Conservation (phyloP, 768 basidiomycete genomes). For the Basidioascus undulatus region DNA sequence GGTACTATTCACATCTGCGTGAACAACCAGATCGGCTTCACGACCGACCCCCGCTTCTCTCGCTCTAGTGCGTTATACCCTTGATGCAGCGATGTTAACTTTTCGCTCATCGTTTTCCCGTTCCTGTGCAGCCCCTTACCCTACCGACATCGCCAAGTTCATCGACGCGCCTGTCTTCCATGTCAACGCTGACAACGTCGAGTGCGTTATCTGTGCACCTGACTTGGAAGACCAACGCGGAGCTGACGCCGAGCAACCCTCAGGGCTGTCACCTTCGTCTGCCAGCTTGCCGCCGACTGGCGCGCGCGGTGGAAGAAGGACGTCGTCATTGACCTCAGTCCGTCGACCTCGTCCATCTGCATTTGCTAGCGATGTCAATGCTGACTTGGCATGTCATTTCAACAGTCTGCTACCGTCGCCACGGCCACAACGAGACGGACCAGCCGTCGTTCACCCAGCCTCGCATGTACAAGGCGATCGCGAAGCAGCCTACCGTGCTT, state of each 20-base stretch:
- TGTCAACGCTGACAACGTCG: constrained; percentile 89
- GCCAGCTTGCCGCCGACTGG: constrained; percentile 92
- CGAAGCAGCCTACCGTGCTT: constrained; percentile 73
- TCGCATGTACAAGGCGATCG: constrained; percentile 95
- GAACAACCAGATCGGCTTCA: constrained; percentile 96
- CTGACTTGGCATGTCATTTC: too few species aligned
- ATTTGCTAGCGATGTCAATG: too few species aligned
- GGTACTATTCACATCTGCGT: constrained; percentile 96
- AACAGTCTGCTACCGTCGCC: constrained; percentile 98
- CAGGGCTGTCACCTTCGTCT: constrained; percentile 95
- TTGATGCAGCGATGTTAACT: too few species aligned
- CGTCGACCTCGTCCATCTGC: too few species aligned
- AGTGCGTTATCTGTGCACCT: too few species aligned
- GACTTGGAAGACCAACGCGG: too few species aligned
- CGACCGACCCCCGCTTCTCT: constrained; percentile 89
- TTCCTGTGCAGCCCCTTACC: too few species aligned
- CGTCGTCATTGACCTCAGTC: constrained; percentile 90
- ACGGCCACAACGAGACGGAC: constrained; percentile 99
- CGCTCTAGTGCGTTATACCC: too few species aligned
- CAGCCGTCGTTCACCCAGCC: constrained; percentile 98
- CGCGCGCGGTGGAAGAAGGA: constrained; percentile 97
- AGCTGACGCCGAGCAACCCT: too few species aligned
- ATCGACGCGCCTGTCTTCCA: constrained; percentile 99
- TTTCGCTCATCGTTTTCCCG: too few species aligned
- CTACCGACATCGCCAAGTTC: constrained; percentile 91